Conservation (phyloP, 768 basidiomycete genomes). For the Suillus clintonianus region DNA sequence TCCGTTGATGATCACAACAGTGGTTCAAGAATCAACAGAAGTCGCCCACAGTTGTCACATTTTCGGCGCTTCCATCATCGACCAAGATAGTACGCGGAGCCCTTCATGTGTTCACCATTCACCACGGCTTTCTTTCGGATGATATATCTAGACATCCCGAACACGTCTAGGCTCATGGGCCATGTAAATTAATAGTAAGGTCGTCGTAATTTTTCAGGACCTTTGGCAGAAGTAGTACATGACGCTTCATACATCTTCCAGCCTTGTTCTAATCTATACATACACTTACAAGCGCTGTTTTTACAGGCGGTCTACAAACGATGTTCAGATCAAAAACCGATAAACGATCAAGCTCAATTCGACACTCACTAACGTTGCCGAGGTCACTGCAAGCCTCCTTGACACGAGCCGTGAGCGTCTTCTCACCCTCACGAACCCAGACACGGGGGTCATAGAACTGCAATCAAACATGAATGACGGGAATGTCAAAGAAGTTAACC, state of each 20-base stretch:
- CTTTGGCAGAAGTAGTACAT: neutral
- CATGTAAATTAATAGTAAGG: neutral
- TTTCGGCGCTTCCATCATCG: neutral
- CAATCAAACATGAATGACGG: slow-evolving; percentile 3
- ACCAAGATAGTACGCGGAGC: neutral
- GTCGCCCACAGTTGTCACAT: slow-evolving; percentile 1
- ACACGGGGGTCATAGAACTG: slow-evolving; percentile 94
- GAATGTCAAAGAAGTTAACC: neutral
- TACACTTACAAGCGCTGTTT: neutral
- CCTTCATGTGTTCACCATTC: neutral
- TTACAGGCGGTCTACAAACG: slow-evolving; percentile 20
- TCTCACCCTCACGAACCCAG: slow-evolving; percentile 99
- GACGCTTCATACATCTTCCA: neutral
- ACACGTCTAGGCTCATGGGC: neutral
- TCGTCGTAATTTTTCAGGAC: neutral
- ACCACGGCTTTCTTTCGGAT: neutral
- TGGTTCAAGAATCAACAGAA: neutral
- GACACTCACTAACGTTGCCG: slow-evolving; percentile 59
- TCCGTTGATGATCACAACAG: neutral
- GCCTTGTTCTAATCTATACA: neutral
- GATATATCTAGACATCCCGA: neutral
- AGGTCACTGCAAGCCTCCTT: slow-evolving; percentile 93
- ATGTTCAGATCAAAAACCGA: slow-evolving; percentile 10
- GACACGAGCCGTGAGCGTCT: slow-evolving; percentile 84
- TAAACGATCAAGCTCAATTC: neutral